Evolutionary conservation across 2,329 filamentous ascomycete genomes (phyloP), one percentile per base, ranked within the genome.

Genomic region (Helotiales sp.): DNA sequence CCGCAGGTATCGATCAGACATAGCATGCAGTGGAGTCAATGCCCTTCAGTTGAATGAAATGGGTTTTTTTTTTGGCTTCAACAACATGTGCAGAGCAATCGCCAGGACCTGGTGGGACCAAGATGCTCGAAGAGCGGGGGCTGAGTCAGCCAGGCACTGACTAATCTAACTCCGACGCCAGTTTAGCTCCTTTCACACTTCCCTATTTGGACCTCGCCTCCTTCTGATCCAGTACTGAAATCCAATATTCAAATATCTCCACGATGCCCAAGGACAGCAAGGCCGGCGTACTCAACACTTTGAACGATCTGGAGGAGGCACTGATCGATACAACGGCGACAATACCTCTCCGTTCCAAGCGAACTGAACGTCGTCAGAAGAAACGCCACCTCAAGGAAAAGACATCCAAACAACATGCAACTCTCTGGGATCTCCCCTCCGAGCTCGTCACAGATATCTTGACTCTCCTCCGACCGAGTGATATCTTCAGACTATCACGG

Each of bases 371-470:
- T 34, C 76, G 72, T 20, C 77, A 78, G 69, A 84, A 80, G 71
- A 82, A 79, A 69, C 78, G 81, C 69, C 77, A 81, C 65, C 81
- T 80, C 70, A 80, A 77, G 63, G 78, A 78, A 71, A 80, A 78
- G 66, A 73, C 72, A 4, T 73, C 71, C 28, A 74, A 75, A 32
- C 69, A 71, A 58, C 73, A 77, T 34, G 76, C 70, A 20, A 76
- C 79, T 32, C 75, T 87, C 11, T 70, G 83, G 24, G 80, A 83
- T 67, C 78, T 88, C 0, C 86, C 86, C 0, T 81, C 82, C 17
- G 86, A 88, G 73, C 76, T 88, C 1, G 67, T 87, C 2, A 74
- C 84, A 30, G 78, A 82, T 43, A 80, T 87, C 17, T 67, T 88
- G 1, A 72, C 75, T n/a, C 73, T 80, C 20, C 77, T 87, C 8